phyloP scores from a whole-genome alignment of 441 rosid species.

The Populus hybrid region DNA sequence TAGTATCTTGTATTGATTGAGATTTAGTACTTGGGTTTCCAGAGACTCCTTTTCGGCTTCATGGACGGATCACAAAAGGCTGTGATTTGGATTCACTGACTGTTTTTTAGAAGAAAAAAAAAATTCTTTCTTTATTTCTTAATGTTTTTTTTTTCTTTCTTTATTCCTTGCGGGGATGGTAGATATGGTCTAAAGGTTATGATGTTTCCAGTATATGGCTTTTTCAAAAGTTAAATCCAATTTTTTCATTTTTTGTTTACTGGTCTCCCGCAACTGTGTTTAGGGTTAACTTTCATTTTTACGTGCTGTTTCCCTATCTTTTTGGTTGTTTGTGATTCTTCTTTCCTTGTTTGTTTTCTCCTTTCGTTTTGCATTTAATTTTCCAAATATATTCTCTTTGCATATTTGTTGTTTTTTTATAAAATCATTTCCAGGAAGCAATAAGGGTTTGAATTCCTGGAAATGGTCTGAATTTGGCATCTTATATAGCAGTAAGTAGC shows the following conservation, averaged over 20 bases:
- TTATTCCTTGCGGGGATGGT: constrained; percentile 9
- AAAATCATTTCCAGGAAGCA: constrained; percentile 21
- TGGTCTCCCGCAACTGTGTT: background rate
- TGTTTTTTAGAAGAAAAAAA: background rate
- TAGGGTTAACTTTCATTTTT: background rate
- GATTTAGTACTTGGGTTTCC: constrained; percentile 10
- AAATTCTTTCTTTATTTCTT: background rate
- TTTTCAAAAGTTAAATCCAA: constrained; percentile 2
- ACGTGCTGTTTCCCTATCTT: background rate
- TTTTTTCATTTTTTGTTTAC: background rate
- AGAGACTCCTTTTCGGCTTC: constrained; percentile 21
- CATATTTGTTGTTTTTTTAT: background rate
- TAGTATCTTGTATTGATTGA: background rate
- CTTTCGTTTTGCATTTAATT: background rate
- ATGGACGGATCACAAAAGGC: constrained; percentile 6
- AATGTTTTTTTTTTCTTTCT: background rate
- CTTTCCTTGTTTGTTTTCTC: background rate
- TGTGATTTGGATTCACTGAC: constrained; percentile 11
- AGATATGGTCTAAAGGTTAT: background rate
- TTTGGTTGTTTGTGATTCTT: background rate
- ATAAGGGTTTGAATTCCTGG: constrained; percentile 5
- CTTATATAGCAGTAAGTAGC: constrained; percentile 11
- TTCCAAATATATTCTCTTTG: background rate
- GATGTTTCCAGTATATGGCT: background rate
- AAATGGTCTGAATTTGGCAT: constrained; percentile 17